Conservation (phyloP, 345 rosid genomes). For the Litchi chinensis region DNA sequence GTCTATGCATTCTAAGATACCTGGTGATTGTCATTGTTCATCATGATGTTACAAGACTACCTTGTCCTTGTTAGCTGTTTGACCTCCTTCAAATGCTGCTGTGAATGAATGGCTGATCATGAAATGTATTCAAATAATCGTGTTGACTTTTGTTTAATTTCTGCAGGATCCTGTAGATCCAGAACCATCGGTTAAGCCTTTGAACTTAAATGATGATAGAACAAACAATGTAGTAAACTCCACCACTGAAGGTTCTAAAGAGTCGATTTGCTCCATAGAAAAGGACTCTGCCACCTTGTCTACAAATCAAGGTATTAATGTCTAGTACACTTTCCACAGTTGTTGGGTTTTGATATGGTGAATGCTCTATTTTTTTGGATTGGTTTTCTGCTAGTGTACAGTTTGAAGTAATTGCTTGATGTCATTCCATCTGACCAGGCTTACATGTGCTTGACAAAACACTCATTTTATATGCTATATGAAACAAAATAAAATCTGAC, state of each 20-base stretch:
- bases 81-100: background rate
- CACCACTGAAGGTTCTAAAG: constrained; percentile 29
- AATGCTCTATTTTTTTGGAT: background rate
- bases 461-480: background rate
- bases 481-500: background rate
- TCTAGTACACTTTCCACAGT: background rate
- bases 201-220: constrained; percentile 44
- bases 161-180: constrained; percentile 40
- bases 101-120: background rate
- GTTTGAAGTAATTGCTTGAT: background rate
- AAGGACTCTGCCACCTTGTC: constrained; percentile 24
- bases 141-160: background rate
- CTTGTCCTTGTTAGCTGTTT: constrained; percentile 8
- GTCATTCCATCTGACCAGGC: background rate
- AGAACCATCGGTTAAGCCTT: constrained; percentile 29
- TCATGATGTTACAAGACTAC: background rate
- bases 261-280: constrained; percentile 17
- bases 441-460: background rate
- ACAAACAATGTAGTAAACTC: constrained; percentile 30
- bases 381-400: background rate
- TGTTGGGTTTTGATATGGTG: background rate
- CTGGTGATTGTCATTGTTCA: background rate
- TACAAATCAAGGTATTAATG: constrained; percentile 43
- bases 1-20: background rate
- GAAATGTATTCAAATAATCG: background rate